Conservation (phyloP, 2,329 filamentous ascomycete species). For the Xylaria sp. region DNA sequence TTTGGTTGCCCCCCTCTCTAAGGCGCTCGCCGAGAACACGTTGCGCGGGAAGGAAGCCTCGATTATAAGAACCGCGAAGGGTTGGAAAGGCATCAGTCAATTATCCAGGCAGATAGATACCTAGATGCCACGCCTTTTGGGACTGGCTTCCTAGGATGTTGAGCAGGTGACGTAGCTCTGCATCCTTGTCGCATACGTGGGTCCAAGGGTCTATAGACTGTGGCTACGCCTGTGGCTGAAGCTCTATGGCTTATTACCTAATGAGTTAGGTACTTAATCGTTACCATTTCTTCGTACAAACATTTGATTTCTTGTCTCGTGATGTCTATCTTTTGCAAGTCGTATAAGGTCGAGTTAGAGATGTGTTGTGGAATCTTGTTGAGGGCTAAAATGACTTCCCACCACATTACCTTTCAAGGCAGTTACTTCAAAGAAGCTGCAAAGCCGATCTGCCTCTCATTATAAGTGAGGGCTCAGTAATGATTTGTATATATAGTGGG, state of each 20-base stretch:
- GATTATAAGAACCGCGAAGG: neutral
- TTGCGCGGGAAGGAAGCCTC: neutral
- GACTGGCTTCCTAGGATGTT: constrained; percentile 6
- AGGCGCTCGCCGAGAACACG: neutral
- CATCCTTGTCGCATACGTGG: neutral
- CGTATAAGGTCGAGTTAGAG: too few relatives aligned
- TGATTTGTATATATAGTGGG: constrained; percentile 21
- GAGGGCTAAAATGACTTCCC: too few relatives aligned
- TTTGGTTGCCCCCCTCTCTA: neutral
- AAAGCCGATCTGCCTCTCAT: neutral
- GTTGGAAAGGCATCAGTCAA: neutral
- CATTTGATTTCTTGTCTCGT: neutral
- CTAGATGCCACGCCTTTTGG: too few relatives aligned
- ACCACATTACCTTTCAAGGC: too few relatives aligned
- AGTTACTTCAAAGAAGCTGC: neutral
- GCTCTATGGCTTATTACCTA: constrained; percentile 2
- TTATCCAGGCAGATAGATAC: too few relatives aligned
- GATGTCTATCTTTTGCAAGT: too few relatives aligned
- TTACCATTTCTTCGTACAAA: neutral
- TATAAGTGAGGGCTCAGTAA: neutral
- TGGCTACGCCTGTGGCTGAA: constrained; percentile 9
- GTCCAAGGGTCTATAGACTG: neutral
- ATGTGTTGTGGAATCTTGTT: too few relatives aligned
- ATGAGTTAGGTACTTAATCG: neutral
- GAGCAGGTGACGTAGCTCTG: constrained; percentile 31